Conservation (phyloP, 306 rosid genomes). For the Pterocarpus santalinus region DNA sequence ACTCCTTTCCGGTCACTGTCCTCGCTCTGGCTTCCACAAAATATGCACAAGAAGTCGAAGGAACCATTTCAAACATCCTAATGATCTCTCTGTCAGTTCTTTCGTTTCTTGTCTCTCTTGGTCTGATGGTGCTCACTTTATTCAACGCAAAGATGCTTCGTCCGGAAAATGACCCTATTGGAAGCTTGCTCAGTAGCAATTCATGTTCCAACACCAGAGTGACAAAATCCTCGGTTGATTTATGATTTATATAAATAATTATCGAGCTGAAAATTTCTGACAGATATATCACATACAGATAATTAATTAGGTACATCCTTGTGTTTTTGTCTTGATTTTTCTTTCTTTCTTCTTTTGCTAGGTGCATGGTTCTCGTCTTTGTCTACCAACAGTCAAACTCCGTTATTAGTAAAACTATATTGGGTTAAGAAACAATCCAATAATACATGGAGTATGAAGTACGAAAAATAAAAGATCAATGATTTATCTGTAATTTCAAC, state of each 20-base stretch:
- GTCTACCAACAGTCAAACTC: too few species aligned
- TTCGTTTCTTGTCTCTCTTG: slow-evolving; percentile 51
- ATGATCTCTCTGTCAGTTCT: slow-evolving; percentile 51
- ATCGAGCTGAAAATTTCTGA: neutral
- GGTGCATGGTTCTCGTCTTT: too few species aligned
- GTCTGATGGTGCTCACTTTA: slow-evolving; percentile 50
- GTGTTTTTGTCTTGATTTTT: too few species aligned
- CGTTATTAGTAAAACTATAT: too few species aligned
- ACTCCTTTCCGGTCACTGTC: slow-evolving; percentile 60
- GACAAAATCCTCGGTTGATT: neutral
- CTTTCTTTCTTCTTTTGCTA: too few species aligned
- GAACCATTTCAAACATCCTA: slow-evolving; percentile 43
- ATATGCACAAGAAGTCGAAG: slow-evolving; percentile 58
- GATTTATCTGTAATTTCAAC: too few species aligned
- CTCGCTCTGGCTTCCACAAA: slow-evolving; percentile 65
- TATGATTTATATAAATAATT: neutral
- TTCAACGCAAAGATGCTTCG: slow-evolving; percentile 58
- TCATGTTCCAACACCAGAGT: neutral
- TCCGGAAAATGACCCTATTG: slow-evolving; percentile 57
- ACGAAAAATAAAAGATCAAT: too few species aligned
- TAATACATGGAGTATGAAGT: too few species aligned
- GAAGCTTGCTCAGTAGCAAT: slow-evolving; percentile 12
- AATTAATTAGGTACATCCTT: neutral
- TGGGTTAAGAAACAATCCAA: too few species aligned
- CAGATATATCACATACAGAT: neutral